Evolutionary conservation across 2,329 filamentous ascomycete genomes (phyloP).

Genomic region (Bipolaris sorokiniana): DNA sequence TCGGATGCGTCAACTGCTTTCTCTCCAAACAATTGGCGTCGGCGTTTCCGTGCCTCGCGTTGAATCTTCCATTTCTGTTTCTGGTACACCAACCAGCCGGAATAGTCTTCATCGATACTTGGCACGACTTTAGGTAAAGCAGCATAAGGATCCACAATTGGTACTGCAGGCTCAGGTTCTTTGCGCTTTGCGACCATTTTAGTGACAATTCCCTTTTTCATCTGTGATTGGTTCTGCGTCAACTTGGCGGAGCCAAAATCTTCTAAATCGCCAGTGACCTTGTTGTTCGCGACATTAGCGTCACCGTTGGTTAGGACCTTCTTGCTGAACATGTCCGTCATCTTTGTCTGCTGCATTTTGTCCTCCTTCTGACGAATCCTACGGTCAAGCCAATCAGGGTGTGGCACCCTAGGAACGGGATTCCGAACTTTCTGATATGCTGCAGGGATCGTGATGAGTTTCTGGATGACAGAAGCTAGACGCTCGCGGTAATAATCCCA

Average conservation of each 20-base stretch:
- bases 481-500: conserved; percentile 98
- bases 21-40: conserved; percentile 93
- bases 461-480: conserved; percentile 96
- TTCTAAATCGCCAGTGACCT: conserved; percentile 72
- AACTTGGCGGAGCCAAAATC: conserved; percentile 73
- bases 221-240: conserved; percentile 44
- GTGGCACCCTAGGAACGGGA: conserved; percentile 88
- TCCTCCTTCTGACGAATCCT: conserved; percentile 96
- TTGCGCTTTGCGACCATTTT: conserved; percentile 59
- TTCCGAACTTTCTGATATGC: conserved; percentile 94
- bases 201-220: conserved; percentile 51
- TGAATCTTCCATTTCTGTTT: conserved; percentile 99
- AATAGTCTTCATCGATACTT: conserved; percentile 82
- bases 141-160: conserved; percentile 79
- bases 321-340: conserved; percentile 88
- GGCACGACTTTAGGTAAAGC: conserved; percentile 85
- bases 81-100: conserved; percentile 87
- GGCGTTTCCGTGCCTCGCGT: conserved; percentile 81
- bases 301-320: conserved; percentile 74
- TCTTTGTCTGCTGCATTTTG: conserved; percentile 97
- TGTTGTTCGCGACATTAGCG: conserved; percentile 66
- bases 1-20: conserved; percentile 67
- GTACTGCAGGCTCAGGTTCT: conserved; percentile 52
- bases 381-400: conserved; percentile 95
- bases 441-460: conserved; percentile 97